A percentile compares a stretch with the other conserved stretches of the same genome.
Conservation (phyloP, 1,284 basidiomycete genomes). For the Austropuccinia psidii region DNA sequence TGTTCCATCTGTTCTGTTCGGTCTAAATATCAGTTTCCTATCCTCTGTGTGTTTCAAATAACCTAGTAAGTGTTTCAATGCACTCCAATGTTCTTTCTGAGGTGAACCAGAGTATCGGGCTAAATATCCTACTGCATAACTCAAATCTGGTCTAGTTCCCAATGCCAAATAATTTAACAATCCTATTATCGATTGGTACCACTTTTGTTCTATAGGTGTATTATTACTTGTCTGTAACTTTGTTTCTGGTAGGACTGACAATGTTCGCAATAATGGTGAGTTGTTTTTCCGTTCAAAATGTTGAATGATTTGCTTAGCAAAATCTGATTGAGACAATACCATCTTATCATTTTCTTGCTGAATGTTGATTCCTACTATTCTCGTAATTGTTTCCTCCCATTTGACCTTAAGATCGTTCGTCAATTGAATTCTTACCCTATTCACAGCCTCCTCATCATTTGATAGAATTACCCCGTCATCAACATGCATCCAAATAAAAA, state of each 20-base stretch:
- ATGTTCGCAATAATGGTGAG: too few species aligned
- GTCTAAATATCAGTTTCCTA: not conserved
- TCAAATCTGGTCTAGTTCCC: not conserved
- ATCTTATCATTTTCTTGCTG: too few species aligned
- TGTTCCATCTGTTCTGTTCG: too few species aligned
- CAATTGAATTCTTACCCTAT: not conserved
- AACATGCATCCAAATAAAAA: not conserved
- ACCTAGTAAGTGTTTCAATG: not conserved
- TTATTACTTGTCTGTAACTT: too few species aligned
- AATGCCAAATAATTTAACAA: not conserved
- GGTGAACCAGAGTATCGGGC: not conserved
- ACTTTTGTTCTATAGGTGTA: too few species aligned
- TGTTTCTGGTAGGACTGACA: too few species aligned
- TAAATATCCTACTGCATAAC: not conserved
- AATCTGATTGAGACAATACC: too few species aligned
- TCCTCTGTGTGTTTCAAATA: not conserved
- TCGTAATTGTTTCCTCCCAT: not conserved
- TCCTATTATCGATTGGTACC: not conserved
- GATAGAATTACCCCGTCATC: not conserved
- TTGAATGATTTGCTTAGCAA: too few species aligned
- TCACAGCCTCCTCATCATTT: not conserved
- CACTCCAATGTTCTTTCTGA: not conserved
- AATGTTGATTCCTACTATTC: not conserved
- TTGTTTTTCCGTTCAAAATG: too few species aligned
- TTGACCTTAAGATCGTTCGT: not conserved